Evolutionary conservation across 2,329 filamentous ascomycete genomes (phyloP).

Genomic region (Diaporthe ampelina): DNA sequence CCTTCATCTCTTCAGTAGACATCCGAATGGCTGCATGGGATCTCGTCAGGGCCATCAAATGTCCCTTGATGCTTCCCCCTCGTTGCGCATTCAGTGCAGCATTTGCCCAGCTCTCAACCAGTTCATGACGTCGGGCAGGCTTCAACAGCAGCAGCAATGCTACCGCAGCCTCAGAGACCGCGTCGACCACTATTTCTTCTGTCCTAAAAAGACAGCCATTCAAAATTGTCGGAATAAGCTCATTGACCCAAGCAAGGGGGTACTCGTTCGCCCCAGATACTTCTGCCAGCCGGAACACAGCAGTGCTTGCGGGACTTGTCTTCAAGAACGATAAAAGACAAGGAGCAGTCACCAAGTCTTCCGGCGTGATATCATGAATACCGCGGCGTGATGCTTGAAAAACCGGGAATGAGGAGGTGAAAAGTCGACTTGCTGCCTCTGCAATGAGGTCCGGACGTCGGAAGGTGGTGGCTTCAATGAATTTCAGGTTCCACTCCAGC

Average conservation of each 20-base stretch:
- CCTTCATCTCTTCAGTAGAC: constrained; percentile 45
- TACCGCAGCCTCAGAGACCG: constrained; percentile 65
- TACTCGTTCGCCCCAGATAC: not conserved
- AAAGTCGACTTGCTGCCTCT: constrained; percentile 71
- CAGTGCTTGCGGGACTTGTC: not conserved
- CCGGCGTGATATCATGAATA: constrained; percentile 7
- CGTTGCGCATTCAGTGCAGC: constrained; percentile 53
- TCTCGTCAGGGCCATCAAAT: constrained; percentile 67
- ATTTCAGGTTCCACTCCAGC: constrained; percentile 55
- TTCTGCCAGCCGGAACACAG: constrained; percentile 9
- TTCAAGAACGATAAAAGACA: constrained; percentile 20
- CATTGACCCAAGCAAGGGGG: constrained; percentile 1
- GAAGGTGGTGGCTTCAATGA: constrained; percentile 59
- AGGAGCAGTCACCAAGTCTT: constrained; percentile 48
- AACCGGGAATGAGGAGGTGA: constrained; percentile 65
- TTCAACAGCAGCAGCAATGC: constrained; percentile 62
- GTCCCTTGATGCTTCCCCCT: constrained; percentile 60
- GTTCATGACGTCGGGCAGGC: constrained; percentile 51
- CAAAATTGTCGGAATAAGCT: constrained; percentile 52
- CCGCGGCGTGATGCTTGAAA: constrained; percentile 55
- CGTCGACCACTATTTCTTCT: constrained; percentile 64
- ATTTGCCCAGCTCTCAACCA: constrained; percentile 63
- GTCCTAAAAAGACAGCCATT: constrained; percentile 63
- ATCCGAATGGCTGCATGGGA: constrained; percentile 58
- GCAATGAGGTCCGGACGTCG: constrained; percentile 76